These are phyloP conservation scores for Herpotrichia juniperi DNA, from an alignment of 2,329 filamentous ascomycete species.

Conservation along the genomic window DNA sequence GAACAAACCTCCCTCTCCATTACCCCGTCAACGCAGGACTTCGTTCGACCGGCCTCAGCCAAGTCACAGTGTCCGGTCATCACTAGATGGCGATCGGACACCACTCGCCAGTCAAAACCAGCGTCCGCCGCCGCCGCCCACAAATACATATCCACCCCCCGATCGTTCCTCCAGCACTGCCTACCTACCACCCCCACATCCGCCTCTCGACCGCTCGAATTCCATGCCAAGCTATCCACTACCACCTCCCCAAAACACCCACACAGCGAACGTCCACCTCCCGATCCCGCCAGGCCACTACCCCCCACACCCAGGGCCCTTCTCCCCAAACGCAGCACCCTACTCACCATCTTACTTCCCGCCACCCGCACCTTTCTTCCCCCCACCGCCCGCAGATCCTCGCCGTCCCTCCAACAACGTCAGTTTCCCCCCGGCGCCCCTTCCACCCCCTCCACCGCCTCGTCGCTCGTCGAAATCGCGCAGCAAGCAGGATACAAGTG, in stretches of 20 bases:
- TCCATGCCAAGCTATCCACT: slow-evolving; percentile 32
- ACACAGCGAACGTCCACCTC: slow-evolving; percentile 21
- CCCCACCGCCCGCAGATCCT: slow-evolving; percentile 11
- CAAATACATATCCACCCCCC: slow-evolving; percentile 18
- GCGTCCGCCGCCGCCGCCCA: slow-evolving; percentile 20
- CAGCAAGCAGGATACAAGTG: neutral
- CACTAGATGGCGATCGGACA: slow-evolving; percentile 31
- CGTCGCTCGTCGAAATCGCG: slow-evolving; percentile 6
- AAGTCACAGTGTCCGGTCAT: slow-evolving; percentile 7
- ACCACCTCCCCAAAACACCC: slow-evolving; percentile 15
- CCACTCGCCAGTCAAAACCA: slow-evolving; percentile 20
- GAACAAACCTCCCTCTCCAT: slow-evolving; percentile 20
- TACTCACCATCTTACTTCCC: slow-evolving; percentile 2
- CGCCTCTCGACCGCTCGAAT: slow-evolving; percentile 31
- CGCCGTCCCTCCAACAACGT: slow-evolving; percentile 6
- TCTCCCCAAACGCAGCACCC: slow-evolving; percentile 7
- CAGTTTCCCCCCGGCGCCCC: slow-evolving; percentile 7
- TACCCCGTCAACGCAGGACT: slow-evolving; percentile 20
- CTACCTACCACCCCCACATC: slow-evolving; percentile 12
- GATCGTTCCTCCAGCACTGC: neutral
- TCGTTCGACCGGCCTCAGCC: slow-evolving; percentile 30
- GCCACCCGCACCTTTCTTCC: slow-evolving; percentile 5
- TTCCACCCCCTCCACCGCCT: slow-evolving; percentile 6
- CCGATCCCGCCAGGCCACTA: slow-evolving; percentile 13
- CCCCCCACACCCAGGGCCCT: slow-evolving; percentile 8